Conservation (phyloP, 441 rosid species). For the Erodium trifolium region DNA sequence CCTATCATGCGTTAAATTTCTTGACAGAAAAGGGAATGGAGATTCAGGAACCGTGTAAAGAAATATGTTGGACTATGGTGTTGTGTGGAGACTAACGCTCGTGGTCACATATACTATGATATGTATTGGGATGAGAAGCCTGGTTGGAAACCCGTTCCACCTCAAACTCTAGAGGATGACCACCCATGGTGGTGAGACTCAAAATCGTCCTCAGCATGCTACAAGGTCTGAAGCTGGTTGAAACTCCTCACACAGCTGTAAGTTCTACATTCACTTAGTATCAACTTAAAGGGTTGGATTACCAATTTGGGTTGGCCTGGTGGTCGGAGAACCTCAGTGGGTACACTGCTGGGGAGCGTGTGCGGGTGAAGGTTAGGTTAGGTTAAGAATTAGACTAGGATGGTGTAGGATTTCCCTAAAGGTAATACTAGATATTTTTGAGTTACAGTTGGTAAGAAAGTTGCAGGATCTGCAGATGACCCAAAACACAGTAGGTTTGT, state of each 20-base stretch:
- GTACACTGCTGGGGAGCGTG: not conserved
- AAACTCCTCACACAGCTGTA: not conserved
- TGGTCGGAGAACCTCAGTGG: no score
- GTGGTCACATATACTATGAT: conserved; percentile 89
- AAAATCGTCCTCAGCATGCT: not conserved
- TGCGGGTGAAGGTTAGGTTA: not conserved
- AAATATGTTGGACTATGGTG: conserved; percentile 95
- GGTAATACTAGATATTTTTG: not conserved
- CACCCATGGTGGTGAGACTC: conserved; percentile 62
- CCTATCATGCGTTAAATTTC: conserved; percentile 12
- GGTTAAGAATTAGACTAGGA: no score
- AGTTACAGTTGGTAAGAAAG: not conserved
- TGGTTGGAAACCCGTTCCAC: conserved; percentile 81
- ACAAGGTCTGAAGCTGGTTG: not conserved
- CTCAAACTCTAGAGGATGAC: conserved; percentile 65
- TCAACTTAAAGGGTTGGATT: not conserved
- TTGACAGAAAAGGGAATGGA: conserved; percentile 53
- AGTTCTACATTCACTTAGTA: conserved; percentile 8
- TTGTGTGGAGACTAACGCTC: conserved; percentile 62
- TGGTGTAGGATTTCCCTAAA: no score
- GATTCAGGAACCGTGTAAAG: conserved; percentile 67
- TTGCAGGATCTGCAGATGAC: not conserved
- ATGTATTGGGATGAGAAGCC: conserved; percentile 99
- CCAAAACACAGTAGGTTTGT: not conserved
- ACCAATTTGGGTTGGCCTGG: no score